These are phyloP conservation scores for Colletotrichum navitas DNA, from an alignment of 2,329 filamentous ascomycete species.

Conservation along the genomic window DNA sequence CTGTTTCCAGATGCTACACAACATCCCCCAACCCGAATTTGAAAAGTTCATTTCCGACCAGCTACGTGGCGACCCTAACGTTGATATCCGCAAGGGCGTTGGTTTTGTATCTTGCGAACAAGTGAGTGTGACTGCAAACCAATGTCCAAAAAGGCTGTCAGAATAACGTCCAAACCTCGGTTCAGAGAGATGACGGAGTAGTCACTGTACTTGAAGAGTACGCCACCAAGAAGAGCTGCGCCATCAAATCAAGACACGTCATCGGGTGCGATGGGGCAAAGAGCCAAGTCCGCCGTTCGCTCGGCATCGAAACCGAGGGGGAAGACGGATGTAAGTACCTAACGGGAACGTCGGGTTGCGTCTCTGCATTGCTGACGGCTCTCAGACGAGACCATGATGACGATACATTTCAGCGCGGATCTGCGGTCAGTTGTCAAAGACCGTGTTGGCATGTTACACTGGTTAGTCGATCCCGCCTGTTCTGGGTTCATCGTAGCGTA, in stretches of 20 bases:
- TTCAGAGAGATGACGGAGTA: constrained; percentile 45
- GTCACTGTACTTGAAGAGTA: constrained; percentile 50
- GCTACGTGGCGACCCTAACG: constrained; percentile 46
- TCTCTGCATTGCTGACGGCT: constrained; percentile 27
- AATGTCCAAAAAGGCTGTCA: background rate
- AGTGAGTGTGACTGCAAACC: constrained; percentile 41
- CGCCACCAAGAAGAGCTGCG: constrained; percentile 43
- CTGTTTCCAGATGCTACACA: constrained; percentile 54
- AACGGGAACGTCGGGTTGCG: too few species aligned
- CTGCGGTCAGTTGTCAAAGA: constrained; percentile 53
- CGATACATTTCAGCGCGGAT: constrained; percentile 59
- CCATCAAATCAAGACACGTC: constrained; percentile 50
- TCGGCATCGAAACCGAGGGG: constrained; percentile 55
- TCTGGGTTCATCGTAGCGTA: constrained; percentile 60
- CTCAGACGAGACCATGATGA: constrained; percentile 60
- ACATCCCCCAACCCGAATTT: constrained; percentile 56
- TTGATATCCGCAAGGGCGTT: constrained; percentile 49
- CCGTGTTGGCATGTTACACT: constrained; percentile 58
- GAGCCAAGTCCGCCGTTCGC: constrained; percentile 49
- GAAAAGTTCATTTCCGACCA: constrained; percentile 48
- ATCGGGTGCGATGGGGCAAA: constrained; percentile 54
- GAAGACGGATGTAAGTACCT: constrained; percentile 54
- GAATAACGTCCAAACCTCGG: too few species aligned
- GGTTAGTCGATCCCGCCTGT: constrained; percentile 57
- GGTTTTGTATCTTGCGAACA: constrained; percentile 52